Evolutionary conservation across 129 eudicot species (phyloP).

Genomic region (Glebionis coronaria): DNA sequence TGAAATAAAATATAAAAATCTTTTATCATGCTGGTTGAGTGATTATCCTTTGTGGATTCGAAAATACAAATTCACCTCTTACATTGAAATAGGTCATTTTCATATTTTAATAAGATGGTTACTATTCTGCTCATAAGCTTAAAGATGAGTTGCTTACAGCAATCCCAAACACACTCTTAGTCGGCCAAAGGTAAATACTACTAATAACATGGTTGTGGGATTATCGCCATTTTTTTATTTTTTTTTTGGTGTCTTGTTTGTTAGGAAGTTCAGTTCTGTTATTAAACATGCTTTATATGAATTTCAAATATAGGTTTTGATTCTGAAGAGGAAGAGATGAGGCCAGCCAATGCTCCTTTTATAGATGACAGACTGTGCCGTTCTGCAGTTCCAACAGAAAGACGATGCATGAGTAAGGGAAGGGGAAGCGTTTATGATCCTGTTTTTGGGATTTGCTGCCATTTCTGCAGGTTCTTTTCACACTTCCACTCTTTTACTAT

Average conservation of each 20-base stretch:
- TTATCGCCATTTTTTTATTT: no score
- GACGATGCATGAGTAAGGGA: conserved; percentile 56
- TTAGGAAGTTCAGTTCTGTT: not conserved
- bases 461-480: conserved; percentile 56
- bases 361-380: conserved; percentile 27
- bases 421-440: conserved; percentile 73
- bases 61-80: no score
- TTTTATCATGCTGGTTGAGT: no score
- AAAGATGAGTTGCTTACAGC: no score
- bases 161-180: no score
- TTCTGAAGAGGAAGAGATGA: conserved; percentile 31
- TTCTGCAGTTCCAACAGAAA: conserved; percentile 37
- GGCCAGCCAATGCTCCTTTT: conserved; percentile 46
- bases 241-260: not conserved
- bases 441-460: conserved; percentile 72
- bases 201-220: not conserved
- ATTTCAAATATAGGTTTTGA: conserved; percentile 17
- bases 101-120: no score
- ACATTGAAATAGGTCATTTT: no score
- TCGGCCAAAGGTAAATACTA: no score
- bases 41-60: no score
- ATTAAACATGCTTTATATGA: not conserved
- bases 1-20: no score
- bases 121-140: no score
- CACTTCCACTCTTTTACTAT: not conserved